Base-by-base conservation (phyloP, 2,329 filamentous ascomycete species). In the Malbranchea cinnamomea region DNA sequence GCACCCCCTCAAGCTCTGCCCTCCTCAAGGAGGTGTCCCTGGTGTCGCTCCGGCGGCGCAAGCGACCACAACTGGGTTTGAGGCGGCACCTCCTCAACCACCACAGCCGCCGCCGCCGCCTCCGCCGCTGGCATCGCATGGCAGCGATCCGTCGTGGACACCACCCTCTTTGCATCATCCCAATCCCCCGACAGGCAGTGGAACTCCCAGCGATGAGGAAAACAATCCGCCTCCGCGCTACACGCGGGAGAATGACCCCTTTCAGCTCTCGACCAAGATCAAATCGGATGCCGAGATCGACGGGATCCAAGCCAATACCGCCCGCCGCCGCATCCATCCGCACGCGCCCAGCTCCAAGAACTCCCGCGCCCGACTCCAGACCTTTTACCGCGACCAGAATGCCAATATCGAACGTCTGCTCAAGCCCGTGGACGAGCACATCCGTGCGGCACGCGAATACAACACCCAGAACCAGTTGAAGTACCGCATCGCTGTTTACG, bases 401-500 rank as follows among this genome's bases (percentile, higher is more conserved):
- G 81, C 85, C 52, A 85, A 82, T 44, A 98, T 98, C 41, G 74
- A 93, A 59, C 73, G 82, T 7, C 69, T 94, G 57, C 66, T 95
- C 41, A 94, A 93, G 59, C 77, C 80, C 2, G 87, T 95, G 2
- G 83, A 93, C 47, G 83, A 94, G 48, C 89, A 95, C 56, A 67
- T 79, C 11, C 74, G 76, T 20, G 76, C 83, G 27, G 85, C 85
- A 20, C 76, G 72, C 40, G 78, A 91, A 43, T 72, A 85, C 50
- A 74, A 78, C 35, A 74, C 72, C 35, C 79, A 84, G 18, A 87
- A 91, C 48, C 78, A 87, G 37, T 57, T 94, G 25, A 60, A 61
- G 36, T 67, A 59, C 48, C 56, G 59, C 35, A 66, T 78, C 37
- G 74, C 74, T 4, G 70, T 78, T 27, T 63, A 68, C 32, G 74